A percentile compares a stretch with the other conserved stretches of the same genome.
Evolutionary conservation across 345 rosid species (phyloP).

Genomic region (Lepidium didymum): DNA sequence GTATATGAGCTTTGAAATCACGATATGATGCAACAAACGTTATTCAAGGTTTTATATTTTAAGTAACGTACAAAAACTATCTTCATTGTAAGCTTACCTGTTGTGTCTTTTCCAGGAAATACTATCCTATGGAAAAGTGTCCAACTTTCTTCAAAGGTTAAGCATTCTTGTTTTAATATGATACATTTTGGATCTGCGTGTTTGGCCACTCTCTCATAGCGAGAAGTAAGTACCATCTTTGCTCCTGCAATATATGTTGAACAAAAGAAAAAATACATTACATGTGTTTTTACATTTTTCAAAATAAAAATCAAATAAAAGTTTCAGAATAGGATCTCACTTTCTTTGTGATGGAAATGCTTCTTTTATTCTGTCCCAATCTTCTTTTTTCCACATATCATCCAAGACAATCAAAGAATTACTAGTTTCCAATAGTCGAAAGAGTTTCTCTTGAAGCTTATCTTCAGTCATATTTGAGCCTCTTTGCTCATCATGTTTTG

Average conservation of each 20-base stretch:
- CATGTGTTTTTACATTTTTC: too few relatives aligned
- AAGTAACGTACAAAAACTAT: not conserved
- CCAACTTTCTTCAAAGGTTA: constrained; percentile 29
- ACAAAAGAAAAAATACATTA: too few relatives aligned
- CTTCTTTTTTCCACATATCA: constrained; percentile 30
- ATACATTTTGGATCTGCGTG: not conserved
- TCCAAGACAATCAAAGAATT: constrained; percentile 38
- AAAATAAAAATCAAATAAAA: too few relatives aligned
- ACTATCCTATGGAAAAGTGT: constrained; percentile 30
- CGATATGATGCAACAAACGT: too few relatives aligned
- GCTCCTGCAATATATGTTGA: not conserved
- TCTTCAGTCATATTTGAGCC: not conserved
- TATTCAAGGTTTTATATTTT: too few relatives aligned
- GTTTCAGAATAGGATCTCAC: not conserved
- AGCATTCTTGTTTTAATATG: not conserved
- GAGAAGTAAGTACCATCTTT: constrained; percentile 41
- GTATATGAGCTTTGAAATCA: too few relatives aligned
- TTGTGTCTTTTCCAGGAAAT: not conserved
- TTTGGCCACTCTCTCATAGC: constrained; percentile 21
- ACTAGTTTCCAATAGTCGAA: not conserved
- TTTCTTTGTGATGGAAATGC: constrained; percentile 16
- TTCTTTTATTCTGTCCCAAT: constrained; percentile 21
- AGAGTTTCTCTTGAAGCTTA: not conserved
- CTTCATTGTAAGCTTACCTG: not conserved
- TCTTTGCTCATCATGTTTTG: too few relatives aligned